Evolutionary conservation across 2,329 filamentous ascomycete species (phyloP), one percentile per base, ranked within the genome.

Genomic region (Cladosporium velox): DNA sequence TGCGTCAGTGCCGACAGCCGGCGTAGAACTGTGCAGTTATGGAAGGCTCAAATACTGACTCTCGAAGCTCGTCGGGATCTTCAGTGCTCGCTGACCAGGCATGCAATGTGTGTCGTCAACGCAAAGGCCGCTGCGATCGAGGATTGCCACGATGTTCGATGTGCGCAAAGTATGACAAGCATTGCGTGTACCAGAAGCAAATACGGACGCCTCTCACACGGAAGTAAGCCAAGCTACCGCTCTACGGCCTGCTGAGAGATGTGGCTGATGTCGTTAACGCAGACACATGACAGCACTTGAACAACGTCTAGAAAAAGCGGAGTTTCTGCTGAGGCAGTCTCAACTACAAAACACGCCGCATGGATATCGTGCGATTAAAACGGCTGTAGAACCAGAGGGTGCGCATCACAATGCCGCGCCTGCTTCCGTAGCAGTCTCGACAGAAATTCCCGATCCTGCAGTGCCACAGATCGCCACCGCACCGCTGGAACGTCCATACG

Each of bases 161-260:
- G 6, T 84, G 81, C 70, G 70, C 77, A 57, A 79, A 79, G 66
- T 81, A 82, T 69, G 75, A 79, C 49, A 73, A 82, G 15, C 78
- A 81, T 66, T 84, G 82, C 66, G 72, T 82, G 11, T 84, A 84
- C 65, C 82, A 84, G 69, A 82, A 80, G 68, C 79, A 82, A 57
- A 76, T 77, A 18, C 76, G 79, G 54, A 84, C 82, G 14, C 82
- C 82, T 4, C 73, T 84, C 66, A 84, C 82, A 8, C 76, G 82
- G 55, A 83, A 79, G 76, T 79, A 77, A 68, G 72, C 3, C 41
- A 21, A 47, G 2, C 3, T 21, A 24, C n/a, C 8, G n/a, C 8
- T 47, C 1, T 21, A n/a, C n/a, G n/a, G n/a, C n/a, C 18, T 21
- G 41, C 8, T 47, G 41, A 47, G 8, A 24, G 41, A 47, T 47